phyloP scores from a whole-genome alignment of 352 stramenopile genomes.

The Pythium dissotocum region DNA sequence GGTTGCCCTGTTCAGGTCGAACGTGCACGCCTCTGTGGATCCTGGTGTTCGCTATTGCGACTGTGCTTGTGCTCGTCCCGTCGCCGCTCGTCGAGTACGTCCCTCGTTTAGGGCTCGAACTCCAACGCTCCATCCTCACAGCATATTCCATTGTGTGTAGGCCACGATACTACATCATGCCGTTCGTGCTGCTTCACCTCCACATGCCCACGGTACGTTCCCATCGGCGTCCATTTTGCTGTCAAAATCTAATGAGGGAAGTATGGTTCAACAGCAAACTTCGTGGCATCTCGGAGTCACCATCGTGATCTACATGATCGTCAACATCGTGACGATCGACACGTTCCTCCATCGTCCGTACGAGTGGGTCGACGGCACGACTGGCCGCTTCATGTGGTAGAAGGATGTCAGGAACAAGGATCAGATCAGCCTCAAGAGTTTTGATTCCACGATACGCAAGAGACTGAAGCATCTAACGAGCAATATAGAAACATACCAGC shows the following conservation, averaged over 20 bases:
- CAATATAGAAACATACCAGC: not conserved
- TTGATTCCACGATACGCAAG: not conserved
- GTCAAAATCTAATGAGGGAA: not conserved
- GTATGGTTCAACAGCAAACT: constrained; percentile 49
- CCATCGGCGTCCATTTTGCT: not conserved
- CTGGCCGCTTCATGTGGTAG: constrained; percentile 88
- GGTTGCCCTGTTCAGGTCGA: constrained; percentile 32
- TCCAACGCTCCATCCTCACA: not conserved
- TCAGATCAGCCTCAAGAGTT: not conserved
- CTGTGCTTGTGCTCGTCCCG: constrained; percentile 82
- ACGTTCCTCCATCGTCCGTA: constrained; percentile 75
- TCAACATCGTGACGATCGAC: constrained; percentile 74
- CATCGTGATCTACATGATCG: constrained; percentile 41
- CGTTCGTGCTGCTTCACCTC: constrained; percentile 78
- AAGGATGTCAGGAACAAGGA: not conserved
- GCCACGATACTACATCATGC: constrained; percentile 81
- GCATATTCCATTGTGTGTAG: constrained; percentile 27
- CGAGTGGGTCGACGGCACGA: constrained; percentile 74
- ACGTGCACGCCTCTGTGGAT: constrained; percentile 72
- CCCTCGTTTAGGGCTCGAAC: not conserved
- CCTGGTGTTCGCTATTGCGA: constrained; percentile 68
- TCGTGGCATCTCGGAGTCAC: constrained; percentile 41
- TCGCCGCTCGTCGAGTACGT: constrained; percentile 88
- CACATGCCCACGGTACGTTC: constrained; percentile 60
- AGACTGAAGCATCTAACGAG: not conserved